Evolutionary conservation across 139 green algal species (phyloP).

Genomic region (Chlorella sp.): DNA sequence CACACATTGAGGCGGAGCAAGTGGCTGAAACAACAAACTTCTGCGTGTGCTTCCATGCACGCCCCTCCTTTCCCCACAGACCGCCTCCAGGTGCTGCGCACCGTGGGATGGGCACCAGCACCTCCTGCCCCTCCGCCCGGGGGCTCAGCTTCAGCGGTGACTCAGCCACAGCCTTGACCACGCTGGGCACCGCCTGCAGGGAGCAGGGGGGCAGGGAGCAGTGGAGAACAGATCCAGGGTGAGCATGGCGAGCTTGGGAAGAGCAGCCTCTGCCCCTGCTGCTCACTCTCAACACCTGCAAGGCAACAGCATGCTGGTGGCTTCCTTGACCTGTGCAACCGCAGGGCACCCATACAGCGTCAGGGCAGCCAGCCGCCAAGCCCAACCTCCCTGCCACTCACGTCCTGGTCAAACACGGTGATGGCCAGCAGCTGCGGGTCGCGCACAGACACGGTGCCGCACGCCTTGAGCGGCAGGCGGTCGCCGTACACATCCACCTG

Average conservation of each 20-base stretch:
- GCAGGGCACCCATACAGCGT: no score
- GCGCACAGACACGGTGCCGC: constrained; percentile 72
- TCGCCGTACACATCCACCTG: constrained; percentile 67
- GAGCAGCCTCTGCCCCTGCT: no score
- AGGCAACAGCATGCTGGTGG: no score
- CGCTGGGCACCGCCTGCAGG: constrained; percentile 57
- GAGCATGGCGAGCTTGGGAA: no score
- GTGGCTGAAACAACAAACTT: no score
- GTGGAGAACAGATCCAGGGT: no score
- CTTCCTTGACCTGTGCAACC: no score
- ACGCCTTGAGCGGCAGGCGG: constrained; percentile 64
- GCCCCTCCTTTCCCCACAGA: no score
- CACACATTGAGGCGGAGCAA: no score
- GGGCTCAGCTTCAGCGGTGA: constrained; percentile 74
- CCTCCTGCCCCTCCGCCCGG: constrained; percentile 51
- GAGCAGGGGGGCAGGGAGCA: constrained; percentile 2
- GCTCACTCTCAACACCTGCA: no score
- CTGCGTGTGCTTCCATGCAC: no score
- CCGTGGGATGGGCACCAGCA: constrained; percentile 66
- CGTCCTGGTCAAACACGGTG: constrained; percentile 70
- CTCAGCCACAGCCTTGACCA: constrained; percentile 69
- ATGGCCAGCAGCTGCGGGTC: constrained; percentile 76
- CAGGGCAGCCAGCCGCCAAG: no score
- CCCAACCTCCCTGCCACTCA: constrained; percentile 33
- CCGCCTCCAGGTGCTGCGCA: neutral